These are phyloP conservation scores for Aspergillaceae sp. DNA, from an alignment of 2,329 filamentous ascomycete species.

Conservation along the genomic window DNA sequence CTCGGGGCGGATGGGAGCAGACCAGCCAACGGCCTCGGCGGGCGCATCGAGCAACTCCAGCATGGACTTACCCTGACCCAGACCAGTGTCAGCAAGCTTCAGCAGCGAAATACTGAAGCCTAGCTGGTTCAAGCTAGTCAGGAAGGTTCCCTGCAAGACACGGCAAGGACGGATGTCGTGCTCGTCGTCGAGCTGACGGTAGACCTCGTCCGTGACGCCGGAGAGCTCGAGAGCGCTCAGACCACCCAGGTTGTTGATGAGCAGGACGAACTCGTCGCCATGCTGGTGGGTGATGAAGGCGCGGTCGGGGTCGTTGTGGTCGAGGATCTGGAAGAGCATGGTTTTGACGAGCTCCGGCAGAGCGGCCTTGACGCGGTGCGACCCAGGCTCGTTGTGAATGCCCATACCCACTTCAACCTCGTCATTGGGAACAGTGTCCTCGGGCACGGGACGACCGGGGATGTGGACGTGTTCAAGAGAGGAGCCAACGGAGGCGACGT, in stretches of 20 bases:
- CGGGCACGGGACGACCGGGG: constrained; percentile 58
- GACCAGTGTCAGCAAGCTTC: constrained; percentile 52
- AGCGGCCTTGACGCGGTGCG: constrained; percentile 42
- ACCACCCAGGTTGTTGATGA: constrained; percentile 63
- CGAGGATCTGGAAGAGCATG: constrained; percentile 59
- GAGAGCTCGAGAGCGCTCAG: constrained; percentile 59
- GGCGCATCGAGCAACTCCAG: constrained; percentile 60
- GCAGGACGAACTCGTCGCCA: constrained; percentile 53
- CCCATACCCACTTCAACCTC: constrained; percentile 66
- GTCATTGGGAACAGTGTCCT: constrained; percentile 44
- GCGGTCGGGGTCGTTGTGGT: constrained; percentile 54
- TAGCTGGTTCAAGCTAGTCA: constrained; percentile 63
- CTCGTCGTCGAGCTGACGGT: constrained; percentile 49
- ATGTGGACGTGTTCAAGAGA: constrained; percentile 90
- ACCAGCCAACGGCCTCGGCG: constrained; percentile 60
- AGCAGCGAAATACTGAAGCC: constrained; percentile 63
- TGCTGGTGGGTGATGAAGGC: constrained; percentile 51
- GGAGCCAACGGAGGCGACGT: constrained; percentile 76
- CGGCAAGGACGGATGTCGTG: constrained; percentile 55
- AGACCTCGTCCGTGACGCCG: constrained; percentile 59
- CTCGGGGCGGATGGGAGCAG: constrained; percentile 48
- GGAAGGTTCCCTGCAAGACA: constrained; percentile 58
- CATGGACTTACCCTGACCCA: constrained; percentile 47
- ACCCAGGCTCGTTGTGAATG: constrained; percentile 59
- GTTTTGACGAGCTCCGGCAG: constrained; percentile 46